A percentile compares a stretch with the other conserved stretches of the same genome.
Conservation (phyloP, 2,329 filamentous ascomycete species). For the Sporothrix sp. region DNA sequence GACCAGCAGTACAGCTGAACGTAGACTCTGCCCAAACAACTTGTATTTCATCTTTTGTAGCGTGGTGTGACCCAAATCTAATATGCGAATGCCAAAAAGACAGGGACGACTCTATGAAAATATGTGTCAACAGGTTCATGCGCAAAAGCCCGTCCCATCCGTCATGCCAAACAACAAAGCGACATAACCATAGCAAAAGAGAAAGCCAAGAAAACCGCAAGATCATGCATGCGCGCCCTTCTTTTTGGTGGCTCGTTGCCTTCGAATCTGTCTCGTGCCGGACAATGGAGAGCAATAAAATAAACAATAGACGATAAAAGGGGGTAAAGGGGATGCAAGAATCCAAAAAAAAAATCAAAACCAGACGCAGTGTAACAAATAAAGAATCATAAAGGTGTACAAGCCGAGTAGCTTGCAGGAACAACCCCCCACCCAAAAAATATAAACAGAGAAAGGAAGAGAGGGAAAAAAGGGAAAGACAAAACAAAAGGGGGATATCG, state of each 20-base stretch:
- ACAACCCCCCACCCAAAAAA: too few species aligned
- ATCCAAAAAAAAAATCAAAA: not conserved
- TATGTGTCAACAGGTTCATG: not conserved
- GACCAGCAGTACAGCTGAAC: too few species aligned
- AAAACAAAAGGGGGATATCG: not conserved
- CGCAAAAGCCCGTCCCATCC: too few species aligned
- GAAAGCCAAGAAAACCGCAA: not conserved
- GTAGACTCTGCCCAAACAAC: too few species aligned
- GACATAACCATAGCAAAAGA: not conserved
- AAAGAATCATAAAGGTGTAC: too few species aligned
- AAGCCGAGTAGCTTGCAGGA: too few species aligned
- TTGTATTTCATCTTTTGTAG: not conserved
- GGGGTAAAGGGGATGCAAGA: not conserved
- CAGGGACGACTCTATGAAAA: not conserved
- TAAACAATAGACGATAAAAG: not conserved
- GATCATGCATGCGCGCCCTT: too few species aligned
- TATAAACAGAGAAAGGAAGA: conserved; percentile 4
- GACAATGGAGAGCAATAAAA: not conserved
- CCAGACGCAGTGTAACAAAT: too few species aligned
- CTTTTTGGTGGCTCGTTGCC: too few species aligned
- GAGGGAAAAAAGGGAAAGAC: not conserved
- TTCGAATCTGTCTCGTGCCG: too few species aligned
- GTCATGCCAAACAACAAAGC: too few species aligned
- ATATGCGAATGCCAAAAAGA: not conserved
- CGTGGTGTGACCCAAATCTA: conserved; percentile 5